Percentiles rank a stretch among this genome's conserved stretches.
phyloP scores from a whole-genome alignment of 768 basidiomycete genomes.

The Sarcodon sp. region DNA sequence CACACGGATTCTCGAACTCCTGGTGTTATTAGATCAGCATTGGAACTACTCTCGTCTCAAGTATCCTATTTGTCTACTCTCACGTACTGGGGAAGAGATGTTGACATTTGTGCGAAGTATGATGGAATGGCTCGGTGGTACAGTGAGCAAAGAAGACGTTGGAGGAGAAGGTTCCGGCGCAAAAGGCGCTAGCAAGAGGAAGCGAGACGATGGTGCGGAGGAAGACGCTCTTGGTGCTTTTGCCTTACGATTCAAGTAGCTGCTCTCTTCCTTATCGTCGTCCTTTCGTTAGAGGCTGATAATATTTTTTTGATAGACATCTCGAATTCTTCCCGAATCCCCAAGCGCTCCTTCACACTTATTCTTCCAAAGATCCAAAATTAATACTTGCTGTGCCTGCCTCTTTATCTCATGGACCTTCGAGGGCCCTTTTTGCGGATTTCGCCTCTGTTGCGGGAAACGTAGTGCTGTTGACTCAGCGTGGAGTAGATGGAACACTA shows the following conservation, averaged over 20 bases:
- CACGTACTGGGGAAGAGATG: constrained; percentile 87
- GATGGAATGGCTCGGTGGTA: constrained; percentile 99
- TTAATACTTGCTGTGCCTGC: constrained; percentile 89
- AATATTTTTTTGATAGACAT: constrained; percentile 41
- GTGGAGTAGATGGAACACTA: constrained; percentile 72
- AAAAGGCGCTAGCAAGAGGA: constrained; percentile 34
- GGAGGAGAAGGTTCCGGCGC: constrained; percentile 47
- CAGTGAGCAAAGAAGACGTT: constrained; percentile 84
- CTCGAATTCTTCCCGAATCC: constrained; percentile 88
- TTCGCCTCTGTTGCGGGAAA: constrained; percentile 79
- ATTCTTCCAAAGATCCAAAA: constrained; percentile 84
- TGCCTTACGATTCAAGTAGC: constrained; percentile 80
- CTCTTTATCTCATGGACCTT: constrained; percentile 86
- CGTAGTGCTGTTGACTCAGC: constrained; percentile 74
- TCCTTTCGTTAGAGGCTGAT: background rate
- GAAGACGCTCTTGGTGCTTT: constrained; percentile 80
- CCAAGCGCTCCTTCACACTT: constrained; percentile 64
- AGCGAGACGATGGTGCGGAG: constrained; percentile 34
- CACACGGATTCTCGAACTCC: constrained; percentile 89
- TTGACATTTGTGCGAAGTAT: constrained; percentile 87
- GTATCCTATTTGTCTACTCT: constrained; percentile 90
- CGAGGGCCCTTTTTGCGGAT: constrained; percentile 72
- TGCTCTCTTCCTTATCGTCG: constrained; percentile 1
- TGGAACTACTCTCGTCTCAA: constrained; percentile 83
- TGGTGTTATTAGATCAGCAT: constrained; percentile 92